phyloP scores from a whole-genome alignment of 768 basidiomycete species.

The Mycena rebaudengoi region DNA sequence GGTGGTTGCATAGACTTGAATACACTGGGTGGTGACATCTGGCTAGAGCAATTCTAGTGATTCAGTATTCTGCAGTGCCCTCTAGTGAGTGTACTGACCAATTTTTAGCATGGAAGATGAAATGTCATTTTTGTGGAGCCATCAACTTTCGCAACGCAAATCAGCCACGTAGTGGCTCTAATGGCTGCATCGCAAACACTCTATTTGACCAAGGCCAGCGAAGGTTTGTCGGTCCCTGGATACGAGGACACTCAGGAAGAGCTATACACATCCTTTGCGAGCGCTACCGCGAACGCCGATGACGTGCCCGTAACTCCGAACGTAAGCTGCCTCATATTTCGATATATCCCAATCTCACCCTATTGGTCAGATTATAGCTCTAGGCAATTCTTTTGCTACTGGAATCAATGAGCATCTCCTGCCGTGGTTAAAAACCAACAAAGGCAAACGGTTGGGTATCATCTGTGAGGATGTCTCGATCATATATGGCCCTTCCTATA shows the following conservation, averaged over 20 bases:
- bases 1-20: too few relatives aligned
- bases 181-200: too few relatives aligned
- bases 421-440: slow-evolving; percentile 49
- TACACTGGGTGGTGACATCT: too few relatives aligned
- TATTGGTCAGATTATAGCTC: slow-evolving; percentile 48
- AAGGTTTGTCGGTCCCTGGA: slow-evolving; percentile 32
- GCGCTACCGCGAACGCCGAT: slow-evolving; percentile 47
- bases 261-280: slow-evolving; percentile 57
- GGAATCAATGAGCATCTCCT: slow-evolving; percentile 55
- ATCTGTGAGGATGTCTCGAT: slow-evolving; percentile 26
- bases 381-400: slow-evolving; percentile 46
- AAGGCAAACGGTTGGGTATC: slow-evolving; percentile 54
- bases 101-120: too few relatives aligned
- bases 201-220: too few relatives aligned
- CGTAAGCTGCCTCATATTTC: slow-evolving; percentile 33
- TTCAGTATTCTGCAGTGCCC: too few relatives aligned
- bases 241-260: slow-evolving; percentile 46
- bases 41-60: too few relatives aligned
- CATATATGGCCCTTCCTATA: too few relatives aligned
- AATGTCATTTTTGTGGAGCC: too few relatives aligned
- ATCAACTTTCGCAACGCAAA: too few relatives aligned
- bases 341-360: background rate
- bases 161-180: too few relatives aligned
- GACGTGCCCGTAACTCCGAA: slow-evolving; percentile 39
- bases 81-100: too few relatives aligned